Conservation (phyloP, 1,139 yeast species). For the Sugiyamaella japonica region DNA sequence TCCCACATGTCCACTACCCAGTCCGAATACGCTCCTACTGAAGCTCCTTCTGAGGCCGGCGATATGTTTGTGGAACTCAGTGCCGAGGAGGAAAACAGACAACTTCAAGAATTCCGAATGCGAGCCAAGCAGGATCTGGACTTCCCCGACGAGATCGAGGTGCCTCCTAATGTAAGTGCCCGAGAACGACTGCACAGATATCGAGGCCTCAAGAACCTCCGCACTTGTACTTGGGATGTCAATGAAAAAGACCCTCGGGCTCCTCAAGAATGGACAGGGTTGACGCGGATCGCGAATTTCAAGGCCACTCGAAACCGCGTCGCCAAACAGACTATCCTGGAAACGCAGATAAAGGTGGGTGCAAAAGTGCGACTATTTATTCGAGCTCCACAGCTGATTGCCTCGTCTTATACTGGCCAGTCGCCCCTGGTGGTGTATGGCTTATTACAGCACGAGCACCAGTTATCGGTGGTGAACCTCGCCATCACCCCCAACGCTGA, state of each 20-base stretch:
- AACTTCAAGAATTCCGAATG: constrained; percentile 65
- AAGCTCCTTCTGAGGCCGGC: too few relatives aligned
- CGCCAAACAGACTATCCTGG: constrained; percentile 56
- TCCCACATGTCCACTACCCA: constrained; percentile 24
- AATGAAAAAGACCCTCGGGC: constrained; percentile 76
- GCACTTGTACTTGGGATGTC: constrained; percentile 81
- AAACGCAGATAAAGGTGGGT: constrained; percentile 65
- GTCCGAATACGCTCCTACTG: constrained; percentile 45
- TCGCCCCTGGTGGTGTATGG: constrained; percentile 68
- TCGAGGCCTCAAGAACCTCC: constrained; percentile 82
- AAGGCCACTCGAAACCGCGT: constrained; percentile 74
- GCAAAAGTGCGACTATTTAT: constrained; percentile 59
- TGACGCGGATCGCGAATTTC: constrained; percentile 73
- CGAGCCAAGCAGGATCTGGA: constrained; percentile 81
- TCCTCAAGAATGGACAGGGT: constrained; percentile 76
- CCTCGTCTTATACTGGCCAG: constrained; percentile 26
- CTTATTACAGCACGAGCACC: constrained; percentile 81
- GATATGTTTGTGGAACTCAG: constrained; percentile 73
- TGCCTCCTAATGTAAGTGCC: constrained; percentile 73
- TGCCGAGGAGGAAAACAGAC: constrained; percentile 81
- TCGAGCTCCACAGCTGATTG: constrained; percentile 57
- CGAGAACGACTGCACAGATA: constrained; percentile 71
- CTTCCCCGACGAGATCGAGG: constrained; percentile 93
- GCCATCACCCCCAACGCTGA: constrained; percentile 88
- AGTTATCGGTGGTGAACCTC: constrained; percentile 77